Evolutionary conservation across 2,329 filamentous ascomycete genomes (phyloP).

Genomic region (Aureobasidium sp.): DNA sequence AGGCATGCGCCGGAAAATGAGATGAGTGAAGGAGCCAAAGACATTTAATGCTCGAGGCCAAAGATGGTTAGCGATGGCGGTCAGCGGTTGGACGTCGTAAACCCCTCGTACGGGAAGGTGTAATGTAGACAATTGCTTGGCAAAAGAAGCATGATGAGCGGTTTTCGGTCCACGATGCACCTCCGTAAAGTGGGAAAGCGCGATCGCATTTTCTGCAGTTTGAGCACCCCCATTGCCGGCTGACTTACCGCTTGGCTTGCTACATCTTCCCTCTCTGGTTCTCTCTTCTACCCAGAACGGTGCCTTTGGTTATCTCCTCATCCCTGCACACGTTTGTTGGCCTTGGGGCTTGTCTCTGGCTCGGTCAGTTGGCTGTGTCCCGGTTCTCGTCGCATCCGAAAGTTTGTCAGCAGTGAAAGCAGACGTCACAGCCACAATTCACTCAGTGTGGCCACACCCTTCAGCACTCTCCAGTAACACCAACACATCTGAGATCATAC

Average conservation of each 20-base stretch:
- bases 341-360: not conserved
- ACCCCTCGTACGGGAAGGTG: conserved; percentile 1
- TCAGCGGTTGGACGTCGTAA: not conserved
- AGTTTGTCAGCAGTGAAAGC: conserved; percentile 9
- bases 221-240: not conserved
- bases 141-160: not conserved
- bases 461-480: not conserved
- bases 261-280: not conserved
- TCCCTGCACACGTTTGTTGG: not conserved
- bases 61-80: not conserved
- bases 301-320: not conserved
- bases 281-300: not conserved
- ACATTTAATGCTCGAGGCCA: not conserved
- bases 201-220: conserved; percentile 1
- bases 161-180: not conserved
- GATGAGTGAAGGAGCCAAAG: not conserved
- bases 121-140: not conserved
- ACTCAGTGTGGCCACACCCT: not conserved
- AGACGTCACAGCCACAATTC: conserved; percentile 9
- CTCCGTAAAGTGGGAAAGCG: conserved; percentile 5
- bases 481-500: not conserved
- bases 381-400: not conserved
- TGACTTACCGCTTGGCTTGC: conserved; percentile 2
- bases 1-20: not conserved
- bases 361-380: not conserved